phyloP scores from a whole-genome alignment of 2,329 filamentous ascomycete genomes.

The Hortaea werneckii region DNA sequence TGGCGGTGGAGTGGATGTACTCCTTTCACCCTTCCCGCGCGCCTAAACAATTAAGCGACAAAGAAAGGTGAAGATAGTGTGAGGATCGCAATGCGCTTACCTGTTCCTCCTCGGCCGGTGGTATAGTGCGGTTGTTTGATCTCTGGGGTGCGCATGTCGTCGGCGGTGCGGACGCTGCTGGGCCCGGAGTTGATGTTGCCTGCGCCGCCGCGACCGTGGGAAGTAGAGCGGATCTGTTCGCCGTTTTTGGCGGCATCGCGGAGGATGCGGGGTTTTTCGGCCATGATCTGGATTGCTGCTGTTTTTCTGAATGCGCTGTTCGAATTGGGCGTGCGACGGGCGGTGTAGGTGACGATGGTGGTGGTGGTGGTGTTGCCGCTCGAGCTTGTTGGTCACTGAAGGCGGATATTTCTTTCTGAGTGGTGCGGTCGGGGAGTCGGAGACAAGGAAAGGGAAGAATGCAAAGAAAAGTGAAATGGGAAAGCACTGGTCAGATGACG shows the following conservation, averaged over 20 bases:
- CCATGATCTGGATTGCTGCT: background rate
- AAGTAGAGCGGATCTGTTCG: background rate
- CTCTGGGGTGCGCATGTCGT: slow-evolving; percentile 69
- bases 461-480: too few species aligned
- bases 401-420: too few species aligned
- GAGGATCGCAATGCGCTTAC: slow-evolving; percentile 59
- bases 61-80: too few species aligned
- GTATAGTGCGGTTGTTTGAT: slow-evolving; percentile 79
- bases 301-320: background rate
- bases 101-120: slow-evolving; percentile 77
- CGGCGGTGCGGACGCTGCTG: slow-evolving; percentile 25
- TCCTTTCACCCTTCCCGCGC: too few species aligned
- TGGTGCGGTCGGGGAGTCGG: too few species aligned
- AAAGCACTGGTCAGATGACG: too few species aligned
- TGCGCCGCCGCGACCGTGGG: slow-evolving; percentile 66
- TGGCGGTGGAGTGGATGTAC: background rate
- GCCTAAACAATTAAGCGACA: too few species aligned
- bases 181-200: slow-evolving; percentile 39
- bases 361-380: too few species aligned
- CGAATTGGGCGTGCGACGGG: too few species aligned
- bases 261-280: background rate
- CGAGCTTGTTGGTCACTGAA: too few species aligned
- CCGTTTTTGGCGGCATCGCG: background rate
- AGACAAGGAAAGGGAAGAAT: too few species aligned
- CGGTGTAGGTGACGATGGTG: too few species aligned